Evolutionary conservation across 192 early-diverging fungal species (phyloP).

Genomic region (Oehlia diaphana): DNA sequence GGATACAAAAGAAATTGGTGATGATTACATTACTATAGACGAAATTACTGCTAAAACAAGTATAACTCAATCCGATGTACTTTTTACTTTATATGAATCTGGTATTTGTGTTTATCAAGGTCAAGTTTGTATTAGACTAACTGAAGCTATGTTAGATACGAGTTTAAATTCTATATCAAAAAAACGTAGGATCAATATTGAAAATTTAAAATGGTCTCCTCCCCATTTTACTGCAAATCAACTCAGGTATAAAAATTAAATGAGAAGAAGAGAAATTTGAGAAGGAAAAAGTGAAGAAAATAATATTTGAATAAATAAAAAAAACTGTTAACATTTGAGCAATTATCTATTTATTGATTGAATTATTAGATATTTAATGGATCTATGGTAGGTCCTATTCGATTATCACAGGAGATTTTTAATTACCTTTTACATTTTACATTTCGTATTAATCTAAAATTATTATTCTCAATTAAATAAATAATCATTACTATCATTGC

Average conservation of each 20-base stretch:
- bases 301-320: too few species aligned
- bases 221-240: background rate
- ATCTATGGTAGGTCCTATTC: too few species aligned
- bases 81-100: background rate
- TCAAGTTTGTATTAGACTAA: background rate
- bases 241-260: background rate
- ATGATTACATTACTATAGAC: background rate
- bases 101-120: constrained; percentile 1
- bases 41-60: background rate
- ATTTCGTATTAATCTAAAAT: too few species aligned
- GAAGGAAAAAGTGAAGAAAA: too few species aligned
- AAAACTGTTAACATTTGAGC: too few species aligned
- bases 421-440: too few species aligned
- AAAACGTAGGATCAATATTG: background rate
- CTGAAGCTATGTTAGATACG: background rate
- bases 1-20: background rate
- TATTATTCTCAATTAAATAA: too few species aligned
- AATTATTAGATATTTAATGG: too few species aligned
- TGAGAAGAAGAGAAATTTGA: background rate
- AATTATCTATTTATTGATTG: too few species aligned
- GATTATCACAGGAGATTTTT: too few species aligned
- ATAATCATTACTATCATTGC: too few species aligned
- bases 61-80: background rate
- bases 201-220: background rate
- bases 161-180: background rate